These are phyloP conservation scores for Globisporangium barbulae DNA, from an alignment of 352 stramenopile genomes.

Conservation along the genomic window DNA sequence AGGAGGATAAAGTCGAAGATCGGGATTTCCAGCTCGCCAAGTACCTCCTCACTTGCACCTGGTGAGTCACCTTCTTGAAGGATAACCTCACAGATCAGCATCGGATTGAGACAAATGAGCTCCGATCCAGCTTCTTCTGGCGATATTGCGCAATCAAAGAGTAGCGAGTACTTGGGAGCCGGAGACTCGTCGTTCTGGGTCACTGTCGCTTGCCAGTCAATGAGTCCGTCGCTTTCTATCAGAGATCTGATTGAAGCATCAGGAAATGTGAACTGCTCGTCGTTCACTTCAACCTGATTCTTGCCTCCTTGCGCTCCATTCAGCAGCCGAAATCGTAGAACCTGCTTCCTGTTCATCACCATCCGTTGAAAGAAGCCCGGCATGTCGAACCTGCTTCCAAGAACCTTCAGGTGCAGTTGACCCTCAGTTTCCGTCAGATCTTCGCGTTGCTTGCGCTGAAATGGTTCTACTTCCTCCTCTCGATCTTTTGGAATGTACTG, in stretches of 20 bases:
- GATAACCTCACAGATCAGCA: constrained; percentile 26
- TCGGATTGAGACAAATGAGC: constrained; percentile 21
- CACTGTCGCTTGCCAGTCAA: constrained; percentile 9
- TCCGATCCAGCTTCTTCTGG: background rate
- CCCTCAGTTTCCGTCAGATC: constrained; percentile 10
- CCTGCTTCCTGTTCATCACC: constrained; percentile 15
- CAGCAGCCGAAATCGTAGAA: constrained; percentile 16
- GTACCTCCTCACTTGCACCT: background rate
- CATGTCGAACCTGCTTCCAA: constrained; percentile 22
- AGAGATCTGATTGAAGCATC: background rate
- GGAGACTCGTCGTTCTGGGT: background rate
- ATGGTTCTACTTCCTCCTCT: constrained; percentile 14
- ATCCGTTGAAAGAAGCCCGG: constrained; percentile 17
- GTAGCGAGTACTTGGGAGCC: background rate
- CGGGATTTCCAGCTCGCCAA: constrained; percentile 35
- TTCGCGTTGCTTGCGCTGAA: constrained; percentile 8
- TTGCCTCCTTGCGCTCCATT: constrained; percentile 7
- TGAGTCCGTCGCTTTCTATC: constrained; percentile 10
- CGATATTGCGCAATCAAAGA: constrained; percentile 10
- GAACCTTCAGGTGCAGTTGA: constrained; percentile 34
- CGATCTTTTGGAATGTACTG: constrained; percentile 36
- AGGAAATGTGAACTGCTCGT: constrained; percentile 3
- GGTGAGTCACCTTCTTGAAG: background rate
- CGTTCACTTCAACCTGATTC: background rate
- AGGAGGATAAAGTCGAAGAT: constrained; percentile 48